Base-by-base conservation (phyloP, 805 yeast species). In the Teunomyces lycoperdinae region DNA sequence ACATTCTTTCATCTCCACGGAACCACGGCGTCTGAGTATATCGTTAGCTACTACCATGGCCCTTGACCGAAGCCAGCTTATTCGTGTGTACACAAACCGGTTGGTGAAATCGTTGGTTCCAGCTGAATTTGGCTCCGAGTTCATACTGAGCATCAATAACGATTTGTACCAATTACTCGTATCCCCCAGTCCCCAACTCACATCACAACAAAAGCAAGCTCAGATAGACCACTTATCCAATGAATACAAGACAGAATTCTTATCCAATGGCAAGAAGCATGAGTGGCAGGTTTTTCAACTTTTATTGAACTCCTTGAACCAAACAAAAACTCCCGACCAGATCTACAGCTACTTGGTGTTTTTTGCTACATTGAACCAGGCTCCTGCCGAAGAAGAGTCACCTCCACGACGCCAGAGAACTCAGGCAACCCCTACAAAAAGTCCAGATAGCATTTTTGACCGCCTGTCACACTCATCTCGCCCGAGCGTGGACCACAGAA, bases 31-130 rank as follows among this genome's bases (percentile, higher is more conserved):
- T 20, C 24, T 20, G 24, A 20, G 24, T 20, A 20, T 20, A 20
- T 20, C 24, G 24, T 20, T 20, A 20, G 24, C 24, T 27, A 29
- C 29, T 39, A 34, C 9, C 24, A 39, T 41, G 48, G 59, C 60
- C n/a, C 56, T 64, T 32, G 68, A 65, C 50, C 56, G 58, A 36
- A 54, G 57, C 35, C 76, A 71, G 53, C 55, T 70, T 41, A 58
- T 68, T 16, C 58, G 58, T 51, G 48, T 68, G 24, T 68, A 73
- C 46, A 51, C 66, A 31, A 61, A 60, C 28, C 58, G 76, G 13
- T 57, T 74, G 31, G 72, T 71, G 34, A 61, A 58, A 41, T 58
- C 73, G 11, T 54, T 73, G 26, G 62, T 71, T 1, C 77, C 78
- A 8, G 28, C 53, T 1, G 73, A 68, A 43, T 62, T 68, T 44